Base-by-base conservation (phyloP, 1,284 basidiomycete species). In the Naganishia cerealis region DNA sequence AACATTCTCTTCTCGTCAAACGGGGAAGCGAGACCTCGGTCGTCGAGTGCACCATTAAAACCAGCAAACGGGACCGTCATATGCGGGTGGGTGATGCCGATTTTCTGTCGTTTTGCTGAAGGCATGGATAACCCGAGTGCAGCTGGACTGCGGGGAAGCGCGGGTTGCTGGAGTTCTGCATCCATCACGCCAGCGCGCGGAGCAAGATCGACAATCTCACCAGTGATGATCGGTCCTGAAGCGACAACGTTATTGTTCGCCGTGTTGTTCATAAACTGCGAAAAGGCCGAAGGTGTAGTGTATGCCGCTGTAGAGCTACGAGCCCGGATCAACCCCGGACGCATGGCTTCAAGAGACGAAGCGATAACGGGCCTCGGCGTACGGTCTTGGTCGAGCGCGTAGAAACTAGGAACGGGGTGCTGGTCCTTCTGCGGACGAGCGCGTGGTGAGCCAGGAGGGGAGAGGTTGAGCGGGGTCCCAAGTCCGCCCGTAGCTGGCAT, bases 221-320 rank as follows among this genome's bases (percentile, higher is more conserved):
- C 16, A 40, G 21, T 21, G 33, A 39, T 13, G 13, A 13, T 6
- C 6, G 21, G 46, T 13, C 39, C 59, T 48, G 36, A 8, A 26
- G 48, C 18, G 50, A 6, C 46, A 6, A 50, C 33, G 29, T 33
- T 33, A 33, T 33, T 33, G 29, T 33, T 33, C 1, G 61, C 50
- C 0, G 61, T 21, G 21, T 63, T 53, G 61, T 43, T 63, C 61
- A 63, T 63, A 24, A 63, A 63, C n/a, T 63, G 61, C 38, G 50
- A 52, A 54, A 63, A 63, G 38, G 50, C 61, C 29, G 61, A 63
- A 24, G 61, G 50, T 5, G 61, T 54, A 7, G 43, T 42, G 36
- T 63, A 52, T 24, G 61, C 61, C n/a, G 61, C 61, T 15, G 50
- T 42, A 4, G 61, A 63, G 50, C 61, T 63, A 13, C 61, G 61